A percentile compares a stretch with the other conserved stretches of the same genome.
These are phyloP conservation scores for Colletotrichum australisinense DNA, from an alignment of 2,329 filamentous ascomycete genomes.

Conservation along the genomic window DNA sequence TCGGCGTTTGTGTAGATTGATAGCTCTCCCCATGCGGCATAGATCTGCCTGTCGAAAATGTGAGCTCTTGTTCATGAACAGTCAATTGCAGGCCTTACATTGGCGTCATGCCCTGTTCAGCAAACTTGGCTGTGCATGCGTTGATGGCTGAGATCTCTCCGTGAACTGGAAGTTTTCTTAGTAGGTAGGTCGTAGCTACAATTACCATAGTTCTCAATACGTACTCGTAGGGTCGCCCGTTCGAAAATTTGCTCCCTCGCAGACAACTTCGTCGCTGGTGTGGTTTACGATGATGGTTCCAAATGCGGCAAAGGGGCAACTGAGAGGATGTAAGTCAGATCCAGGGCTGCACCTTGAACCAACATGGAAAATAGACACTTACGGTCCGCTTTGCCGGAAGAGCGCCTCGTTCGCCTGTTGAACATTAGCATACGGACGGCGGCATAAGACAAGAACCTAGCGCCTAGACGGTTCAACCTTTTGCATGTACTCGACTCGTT, in stretches of 20 bases:
- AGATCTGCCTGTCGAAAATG: slow-evolving; percentile 43
- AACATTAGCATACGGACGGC: no score
- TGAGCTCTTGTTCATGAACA: accelerated
- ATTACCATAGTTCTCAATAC: accelerated
- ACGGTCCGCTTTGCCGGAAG: slow-evolving; percentile 28
- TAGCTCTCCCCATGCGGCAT: slow-evolving; percentile 56
- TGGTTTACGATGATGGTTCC: slow-evolving; percentile 68
- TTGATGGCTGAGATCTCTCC: slow-evolving; percentile 33
- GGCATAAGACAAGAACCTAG: no score
- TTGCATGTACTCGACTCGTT: slow-evolving; percentile 26
- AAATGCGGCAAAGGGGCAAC: slow-evolving; percentile 65
- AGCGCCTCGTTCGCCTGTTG: slow-evolving; percentile 2
- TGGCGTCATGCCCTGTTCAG: slow-evolving; percentile 23
- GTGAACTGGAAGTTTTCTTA: background rate
- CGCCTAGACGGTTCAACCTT: background rate
- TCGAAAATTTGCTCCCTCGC: slow-evolving; percentile 29
- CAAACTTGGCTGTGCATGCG: slow-evolving; percentile 23
- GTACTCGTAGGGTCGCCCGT: slow-evolving; percentile 28
- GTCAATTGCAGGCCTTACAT: background rate
- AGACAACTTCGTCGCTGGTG: slow-evolving; percentile 50
- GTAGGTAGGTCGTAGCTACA: background rate
- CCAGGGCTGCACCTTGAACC: no score
- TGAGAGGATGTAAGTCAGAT: background rate
- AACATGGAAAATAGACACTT: no score
- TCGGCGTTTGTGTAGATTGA: slow-evolving; percentile 68